Evolutionary conservation across 768 basidiomycete species (phyloP).

Genomic region (Amanita pallidorosea): DNA sequence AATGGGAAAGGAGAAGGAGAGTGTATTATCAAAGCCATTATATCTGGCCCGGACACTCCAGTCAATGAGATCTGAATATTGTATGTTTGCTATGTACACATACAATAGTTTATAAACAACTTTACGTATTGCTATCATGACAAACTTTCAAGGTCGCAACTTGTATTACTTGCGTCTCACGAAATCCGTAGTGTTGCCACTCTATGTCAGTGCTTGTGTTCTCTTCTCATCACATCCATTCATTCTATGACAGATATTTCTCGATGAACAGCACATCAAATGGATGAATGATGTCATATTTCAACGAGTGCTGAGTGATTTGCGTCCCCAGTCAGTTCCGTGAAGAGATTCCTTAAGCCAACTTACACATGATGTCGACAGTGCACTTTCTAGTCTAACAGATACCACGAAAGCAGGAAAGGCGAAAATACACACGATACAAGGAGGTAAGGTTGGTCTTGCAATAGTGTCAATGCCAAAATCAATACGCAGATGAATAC

Average conservation of each 20-base stretch:
- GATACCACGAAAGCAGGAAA: constrained; percentile 35
- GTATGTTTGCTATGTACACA: not conserved
- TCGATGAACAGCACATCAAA: constrained; percentile 77
- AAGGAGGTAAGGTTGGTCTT: constrained; percentile 51
- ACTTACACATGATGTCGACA: constrained; percentile 14
- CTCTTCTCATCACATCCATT: not conserved
- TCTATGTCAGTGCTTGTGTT: constrained; percentile 44
- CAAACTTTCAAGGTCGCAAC: constrained; percentile 57
- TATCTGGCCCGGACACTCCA: constrained; percentile 57
- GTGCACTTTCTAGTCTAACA: constrained; percentile 57
- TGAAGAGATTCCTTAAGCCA: not conserved
- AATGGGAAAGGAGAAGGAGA: constrained; percentile 83
- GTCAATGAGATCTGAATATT: not conserved
- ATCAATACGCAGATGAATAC: constrained; percentile 52
- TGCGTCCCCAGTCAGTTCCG: constrained; percentile 51
- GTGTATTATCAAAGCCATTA: constrained; percentile 82
- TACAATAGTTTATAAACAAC: too few relatives aligned
- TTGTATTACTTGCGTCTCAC: constrained; percentile 79
- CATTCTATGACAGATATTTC: constrained; percentile 46
- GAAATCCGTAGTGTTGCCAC: constrained; percentile 57
- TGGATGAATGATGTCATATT: constrained; percentile 87
- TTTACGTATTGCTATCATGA: not conserved
- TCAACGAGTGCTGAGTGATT: constrained; percentile 70
- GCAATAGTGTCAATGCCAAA: not conserved
- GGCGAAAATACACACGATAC: constrained; percentile 70